phyloP scores from a whole-genome alignment of 2,329 filamentous ascomycete species.

The Helicocarpus griseus region DNA sequence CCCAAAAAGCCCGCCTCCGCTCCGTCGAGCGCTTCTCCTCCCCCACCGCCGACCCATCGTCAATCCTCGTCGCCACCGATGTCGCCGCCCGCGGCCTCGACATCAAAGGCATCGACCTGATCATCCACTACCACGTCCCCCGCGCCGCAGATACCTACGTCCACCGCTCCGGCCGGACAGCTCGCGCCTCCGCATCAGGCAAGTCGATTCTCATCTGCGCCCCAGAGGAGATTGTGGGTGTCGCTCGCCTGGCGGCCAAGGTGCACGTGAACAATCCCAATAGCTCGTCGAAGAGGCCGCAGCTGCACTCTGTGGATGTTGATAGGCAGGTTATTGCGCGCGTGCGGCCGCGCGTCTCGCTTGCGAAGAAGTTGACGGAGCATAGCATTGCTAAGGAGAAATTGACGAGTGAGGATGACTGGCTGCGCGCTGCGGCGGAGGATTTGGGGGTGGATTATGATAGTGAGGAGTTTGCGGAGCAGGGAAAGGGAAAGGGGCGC shows the following conservation, averaged over 20 bases:
- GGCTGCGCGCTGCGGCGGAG: slow-evolving; percentile 74
- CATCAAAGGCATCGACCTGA: slow-evolving; percentile 78
- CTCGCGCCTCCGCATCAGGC: slow-evolving; percentile 67
- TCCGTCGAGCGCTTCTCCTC: slow-evolving; percentile 82
- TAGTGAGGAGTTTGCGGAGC: slow-evolving; percentile 67
- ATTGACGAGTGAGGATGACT: slow-evolving; percentile 70
- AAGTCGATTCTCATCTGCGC: slow-evolving; percentile 81
- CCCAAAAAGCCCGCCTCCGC: slow-evolving; percentile 87
- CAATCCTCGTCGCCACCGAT: slow-evolving; percentile 83
- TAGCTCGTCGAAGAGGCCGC: slow-evolving; percentile 48
- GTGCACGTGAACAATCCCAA: slow-evolving; percentile 58
- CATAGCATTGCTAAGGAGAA: slow-evolving; percentile 78
- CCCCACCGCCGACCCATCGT: slow-evolving; percentile 41
- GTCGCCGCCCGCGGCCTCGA: slow-evolving; percentile 90
- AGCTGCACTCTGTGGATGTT: slow-evolving; percentile 62
- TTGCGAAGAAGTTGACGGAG: slow-evolving; percentile 85
- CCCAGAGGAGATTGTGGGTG: slow-evolving; percentile 81
- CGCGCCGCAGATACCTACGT: slow-evolving; percentile 89
- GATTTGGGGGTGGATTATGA: slow-evolving; percentile 93
- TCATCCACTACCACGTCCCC: slow-evolving; percentile 92
- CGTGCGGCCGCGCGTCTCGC: slow-evolving; percentile 63
- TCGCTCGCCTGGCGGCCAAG: slow-evolving; percentile 73
- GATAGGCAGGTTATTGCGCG: slow-evolving; percentile 69
- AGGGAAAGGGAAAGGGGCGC: slow-evolving; percentile 47
- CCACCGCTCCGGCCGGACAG: slow-evolving; percentile 88